Percentiles rank a stretch among this genome's conserved stretches.
Evolutionary conservation across 768 basidiomycete species (phyloP).

Genomic region (Suillus discolor): DNA sequence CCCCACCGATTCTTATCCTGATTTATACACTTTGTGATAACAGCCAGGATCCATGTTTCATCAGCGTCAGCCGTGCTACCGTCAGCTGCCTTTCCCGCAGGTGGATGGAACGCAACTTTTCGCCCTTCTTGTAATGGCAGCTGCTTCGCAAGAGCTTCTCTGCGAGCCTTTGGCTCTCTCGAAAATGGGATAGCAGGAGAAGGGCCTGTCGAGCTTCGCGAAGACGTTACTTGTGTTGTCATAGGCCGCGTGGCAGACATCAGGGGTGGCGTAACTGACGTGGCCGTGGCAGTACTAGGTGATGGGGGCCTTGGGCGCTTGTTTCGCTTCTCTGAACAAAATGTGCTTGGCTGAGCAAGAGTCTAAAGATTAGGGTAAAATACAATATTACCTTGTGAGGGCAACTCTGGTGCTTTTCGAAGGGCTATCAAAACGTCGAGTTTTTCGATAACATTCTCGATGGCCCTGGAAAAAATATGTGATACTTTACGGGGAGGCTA

Average conservation of each 20-base stretch:
- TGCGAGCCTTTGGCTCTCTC: slow-evolving; percentile 67
- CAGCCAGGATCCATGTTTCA: slow-evolving; percentile 77
- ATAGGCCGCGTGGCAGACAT: slow-evolving; percentile 19
- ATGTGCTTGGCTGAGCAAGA: slow-evolving; percentile 11
- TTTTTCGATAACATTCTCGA: slow-evolving; percentile 71
- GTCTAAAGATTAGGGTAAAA: not conserved
- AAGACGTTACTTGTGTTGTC: slow-evolving; percentile 19
- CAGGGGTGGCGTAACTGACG: slow-evolving; percentile 36
- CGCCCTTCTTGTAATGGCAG: slow-evolving; percentile 72
- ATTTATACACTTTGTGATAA: slow-evolving; percentile 69
- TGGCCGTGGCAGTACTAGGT: slow-evolving; percentile 55
- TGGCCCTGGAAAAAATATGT: slow-evolving; percentile 48
- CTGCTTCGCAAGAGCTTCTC: slow-evolving; percentile 62
- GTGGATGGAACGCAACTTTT: slow-evolving; percentile 81
- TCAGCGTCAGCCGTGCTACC: slow-evolving; percentile 54
- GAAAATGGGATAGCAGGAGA: slow-evolving; percentile 51
- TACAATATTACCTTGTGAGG: slow-evolving; percentile 51
- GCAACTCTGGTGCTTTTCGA: slow-evolving; percentile 66
- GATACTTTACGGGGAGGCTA: slow-evolving; percentile 7
- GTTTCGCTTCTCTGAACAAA: slow-evolving; percentile 63
- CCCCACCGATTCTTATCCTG: slow-evolving; percentile 70
- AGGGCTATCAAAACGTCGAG: slow-evolving; percentile 72
- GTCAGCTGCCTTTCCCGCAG: slow-evolving; percentile 51
- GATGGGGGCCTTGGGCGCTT: slow-evolving; percentile 77
- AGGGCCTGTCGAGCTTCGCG: slow-evolving; percentile 61